Percentiles rank a stretch among this genome's conserved stretches.
phyloP scores from a whole-genome alignment of 1,139 yeast species.

The Sugiyamaella xylanicola region DNA sequence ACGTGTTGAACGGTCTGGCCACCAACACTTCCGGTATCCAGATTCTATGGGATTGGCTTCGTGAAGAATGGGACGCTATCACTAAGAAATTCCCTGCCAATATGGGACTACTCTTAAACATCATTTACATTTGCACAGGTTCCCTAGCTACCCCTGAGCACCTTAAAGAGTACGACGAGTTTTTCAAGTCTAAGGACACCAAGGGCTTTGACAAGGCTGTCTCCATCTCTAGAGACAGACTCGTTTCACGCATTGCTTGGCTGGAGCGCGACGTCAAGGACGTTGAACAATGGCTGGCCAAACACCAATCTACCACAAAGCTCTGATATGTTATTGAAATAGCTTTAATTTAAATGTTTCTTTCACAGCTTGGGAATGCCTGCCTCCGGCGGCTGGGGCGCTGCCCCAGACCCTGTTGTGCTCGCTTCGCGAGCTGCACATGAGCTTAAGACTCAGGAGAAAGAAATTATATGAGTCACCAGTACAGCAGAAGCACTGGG shows the following conservation, averaged over 20 bases:
- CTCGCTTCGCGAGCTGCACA: not conserved
- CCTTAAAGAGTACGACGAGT: constrained; percentile 57
- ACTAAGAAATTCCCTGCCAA: constrained; percentile 75
- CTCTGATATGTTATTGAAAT: not conserved
- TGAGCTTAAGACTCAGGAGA: too few species aligned
- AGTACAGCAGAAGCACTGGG: too few species aligned
- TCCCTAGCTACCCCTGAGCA: constrained; percentile 67
- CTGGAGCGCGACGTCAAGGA: constrained; percentile 60
- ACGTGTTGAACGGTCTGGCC: constrained; percentile 72
- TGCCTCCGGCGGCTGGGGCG: not conserved
- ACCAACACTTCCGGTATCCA: constrained; percentile 63
- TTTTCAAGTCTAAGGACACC: constrained; percentile 63
- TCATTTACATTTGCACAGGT: constrained; percentile 62
- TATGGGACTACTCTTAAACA: constrained; percentile 72
- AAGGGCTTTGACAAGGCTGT: constrained; percentile 75
- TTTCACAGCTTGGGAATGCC: too few species aligned
- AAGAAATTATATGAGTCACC: too few species aligned
- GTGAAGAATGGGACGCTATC: constrained; percentile 70
- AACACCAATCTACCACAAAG: constrained; percentile 19
- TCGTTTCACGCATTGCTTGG: constrained; percentile 67
- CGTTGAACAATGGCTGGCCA: constrained; percentile 50
- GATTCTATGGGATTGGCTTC: constrained; percentile 76
- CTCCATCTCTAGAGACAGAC: constrained; percentile 69
- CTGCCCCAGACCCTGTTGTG: not conserved
- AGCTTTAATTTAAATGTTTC: too few species aligned